phyloP scores from a whole-genome alignment of 345 rosid genomes.

The Heritiera littoralis region DNA sequence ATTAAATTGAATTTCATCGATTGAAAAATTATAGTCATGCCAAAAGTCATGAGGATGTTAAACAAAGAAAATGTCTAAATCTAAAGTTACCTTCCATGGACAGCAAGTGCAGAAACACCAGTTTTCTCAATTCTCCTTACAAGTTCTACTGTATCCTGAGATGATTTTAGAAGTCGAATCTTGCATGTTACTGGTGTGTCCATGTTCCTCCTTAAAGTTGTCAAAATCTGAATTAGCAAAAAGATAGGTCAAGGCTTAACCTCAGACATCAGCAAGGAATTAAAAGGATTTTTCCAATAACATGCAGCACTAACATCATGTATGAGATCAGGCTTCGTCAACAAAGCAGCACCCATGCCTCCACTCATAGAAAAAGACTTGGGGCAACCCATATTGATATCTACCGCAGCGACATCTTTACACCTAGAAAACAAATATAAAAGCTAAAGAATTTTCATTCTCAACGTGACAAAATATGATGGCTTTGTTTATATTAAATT shows the following conservation, averaged over 20 bases:
- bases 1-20: neutral
- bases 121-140: slow-evolving; percentile 88
- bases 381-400: slow-evolving; percentile 97
- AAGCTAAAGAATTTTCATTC: neutral
- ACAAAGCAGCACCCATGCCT: slow-evolving; percentile 97
- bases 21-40: neutral
- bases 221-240: slow-evolving; percentile 56
- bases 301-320: slow-evolving; percentile 59
- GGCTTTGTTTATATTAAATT: neutral
- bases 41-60: neutral
- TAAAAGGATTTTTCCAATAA: slow-evolving; percentile 6
- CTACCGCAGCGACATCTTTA: slow-evolving; percentile 81
- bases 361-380: slow-evolving; percentile 89
- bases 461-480: neutral
- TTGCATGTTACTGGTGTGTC: slow-evolving; percentile 83
- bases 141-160: slow-evolving; percentile 84
- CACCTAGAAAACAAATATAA: slow-evolving; percentile 48
- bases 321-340: slow-evolving; percentile 79
- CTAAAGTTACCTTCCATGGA: slow-evolving; percentile 78
- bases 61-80: slow-evolving; percentile 5
- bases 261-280: slow-evolving; percentile 8
- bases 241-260: slow-evolving; percentile 9
- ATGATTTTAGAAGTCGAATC: slow-evolving; percentile 71
- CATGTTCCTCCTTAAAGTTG: slow-evolving; percentile 83
- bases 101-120: slow-evolving; percentile 93